These are phyloP conservation scores for Aspergillus olivimuriae DNA, from an alignment of 495 filamentous ascomycete species.

Conservation along the genomic window DNA sequence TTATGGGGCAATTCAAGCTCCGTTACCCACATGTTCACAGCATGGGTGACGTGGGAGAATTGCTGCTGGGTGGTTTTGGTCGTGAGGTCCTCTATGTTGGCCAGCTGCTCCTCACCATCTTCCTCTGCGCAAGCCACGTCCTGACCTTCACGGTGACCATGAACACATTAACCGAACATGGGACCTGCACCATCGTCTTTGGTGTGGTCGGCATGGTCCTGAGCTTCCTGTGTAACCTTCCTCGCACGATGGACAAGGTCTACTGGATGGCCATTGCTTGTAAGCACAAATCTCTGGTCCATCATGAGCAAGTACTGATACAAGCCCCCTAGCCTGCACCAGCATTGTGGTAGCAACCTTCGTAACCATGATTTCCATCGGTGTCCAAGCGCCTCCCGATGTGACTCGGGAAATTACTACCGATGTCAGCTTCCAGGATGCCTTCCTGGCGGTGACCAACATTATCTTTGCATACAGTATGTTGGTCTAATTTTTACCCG, in stretches of 20 bases:
- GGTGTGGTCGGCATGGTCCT: slow-evolving; percentile 57
- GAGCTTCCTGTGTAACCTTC: slow-evolving; percentile 56
- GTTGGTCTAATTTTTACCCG: slow-evolving; percentile 2
- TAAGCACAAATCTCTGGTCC: slow-evolving; percentile 9
- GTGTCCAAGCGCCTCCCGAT: slow-evolving; percentile 29
- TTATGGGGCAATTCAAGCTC: slow-evolving; percentile 31
- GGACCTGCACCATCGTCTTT: slow-evolving; percentile 61
- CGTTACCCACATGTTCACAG: slow-evolving; percentile 48
- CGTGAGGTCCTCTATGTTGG: slow-evolving; percentile 56
- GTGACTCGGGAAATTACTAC: slow-evolving; percentile 15
- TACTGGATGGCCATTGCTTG: slow-evolving; percentile 55
- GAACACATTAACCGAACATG: slow-evolving; percentile 57
- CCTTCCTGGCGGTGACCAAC: slow-evolving; percentile 28
- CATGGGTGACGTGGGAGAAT: slow-evolving; percentile 63
- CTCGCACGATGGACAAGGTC: slow-evolving; percentile 55
- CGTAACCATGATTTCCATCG: slow-evolving; percentile 63
- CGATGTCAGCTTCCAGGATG: slow-evolving; percentile 19
- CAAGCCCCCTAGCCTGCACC: slow-evolving; percentile 32
- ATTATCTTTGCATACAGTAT: slow-evolving; percentile 40
- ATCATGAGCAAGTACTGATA: background rate
- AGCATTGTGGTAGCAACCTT: slow-evolving; percentile 62
- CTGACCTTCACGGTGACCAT: slow-evolving; percentile 60
- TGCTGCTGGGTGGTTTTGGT: slow-evolving; percentile 59
- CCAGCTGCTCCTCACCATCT: slow-evolving; percentile 60
- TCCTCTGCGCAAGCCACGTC: slow-evolving; percentile 70